Conservation (phyloP, 257 asterid species). For the Handroanthus guayacan region DNA sequence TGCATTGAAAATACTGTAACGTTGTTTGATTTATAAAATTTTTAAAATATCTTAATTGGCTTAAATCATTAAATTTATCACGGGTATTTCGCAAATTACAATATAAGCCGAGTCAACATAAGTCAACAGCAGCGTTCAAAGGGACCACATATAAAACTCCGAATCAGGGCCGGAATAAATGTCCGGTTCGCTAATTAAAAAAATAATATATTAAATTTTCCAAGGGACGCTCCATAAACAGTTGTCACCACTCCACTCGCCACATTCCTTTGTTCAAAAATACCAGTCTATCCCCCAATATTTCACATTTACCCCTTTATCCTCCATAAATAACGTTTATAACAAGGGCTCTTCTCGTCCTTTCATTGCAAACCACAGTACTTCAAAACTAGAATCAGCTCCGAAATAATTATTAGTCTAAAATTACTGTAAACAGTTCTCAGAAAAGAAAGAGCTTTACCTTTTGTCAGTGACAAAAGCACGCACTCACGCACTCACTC, state of each 20-base stretch:
- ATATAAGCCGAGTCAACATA: slow-evolving; percentile 26
- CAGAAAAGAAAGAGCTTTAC: not conserved
- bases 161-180: slow-evolving; percentile 19
- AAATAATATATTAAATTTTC: not conserved
- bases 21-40: too few species aligned
- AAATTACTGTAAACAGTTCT: slow-evolving; percentile 2
- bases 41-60: too few species aligned
- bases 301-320: not conserved
- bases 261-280: not conserved
- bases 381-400: not conserved
- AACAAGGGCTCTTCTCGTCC: not conserved
- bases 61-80: not conserved
- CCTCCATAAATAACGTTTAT: not conserved
- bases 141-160: not conserved
- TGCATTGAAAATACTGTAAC: too few species aligned
- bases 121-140: slow-evolving; percentile 14
- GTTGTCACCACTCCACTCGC: slow-evolving; percentile 15
- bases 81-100: not conserved
- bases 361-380: not conserved
- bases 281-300: not conserved
- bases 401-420: not conserved
- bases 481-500: slow-evolving; percentile 35
- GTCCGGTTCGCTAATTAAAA: slow-evolving; percentile 3
- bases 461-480: slow-evolving; percentile 29
- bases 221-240: slow-evolving; percentile 18